Evolutionary conservation across 768 basidiomycete species (phyloP), one percentile per base, ranked within the genome.

Genomic region (Naganishia vishniacii): DNA sequence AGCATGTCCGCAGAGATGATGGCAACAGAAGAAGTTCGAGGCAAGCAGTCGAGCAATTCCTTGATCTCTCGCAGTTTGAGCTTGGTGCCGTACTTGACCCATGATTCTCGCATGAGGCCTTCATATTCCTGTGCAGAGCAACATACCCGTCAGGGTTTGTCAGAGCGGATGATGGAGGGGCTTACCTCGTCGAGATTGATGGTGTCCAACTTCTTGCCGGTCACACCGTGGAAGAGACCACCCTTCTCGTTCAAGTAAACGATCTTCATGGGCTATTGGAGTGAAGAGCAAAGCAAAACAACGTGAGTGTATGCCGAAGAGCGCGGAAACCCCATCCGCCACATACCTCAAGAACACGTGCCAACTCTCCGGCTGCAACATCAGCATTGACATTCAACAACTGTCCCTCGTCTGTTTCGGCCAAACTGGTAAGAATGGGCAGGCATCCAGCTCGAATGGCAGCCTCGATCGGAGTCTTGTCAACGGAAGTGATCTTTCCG

Each of bases 21-120:
- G 69, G 95, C 94, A 58, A 99, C 95, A 41, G 93, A 97, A 18
- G 94, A 95, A 3, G 95, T 88, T 64, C 95, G 92, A 16, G 95
- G 95, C 67, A 98, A 90, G 80, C 93, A 88, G 75, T 98, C 95
- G 46, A 99, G 84, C 60, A 99, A 86, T 73, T 98, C 95, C 80
- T 99, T 99, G 83, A 99, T 97, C 78, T 98, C 94, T 68, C 95
- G 88, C 63, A 99, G 83, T 80, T 98, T 98, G 78, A 99, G 88
- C 79, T 99, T 99, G 68, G 94, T 98, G 66, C 94, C 95, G 75
- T 86, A 97, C 77, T 95, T 95, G 78, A 99, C 94, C 95, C 95
- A 99, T 6, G 92, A 84, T 79, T 98, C 88, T 73, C 92, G 93
- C 92, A 98, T 89, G 64, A 99, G 86, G 25, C 84, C 83, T 69